These are phyloP conservation scores for Hyaloscypha finlandica DNA, from an alignment of 495 filamentous ascomycete species.

Conservation along the genomic window DNA sequence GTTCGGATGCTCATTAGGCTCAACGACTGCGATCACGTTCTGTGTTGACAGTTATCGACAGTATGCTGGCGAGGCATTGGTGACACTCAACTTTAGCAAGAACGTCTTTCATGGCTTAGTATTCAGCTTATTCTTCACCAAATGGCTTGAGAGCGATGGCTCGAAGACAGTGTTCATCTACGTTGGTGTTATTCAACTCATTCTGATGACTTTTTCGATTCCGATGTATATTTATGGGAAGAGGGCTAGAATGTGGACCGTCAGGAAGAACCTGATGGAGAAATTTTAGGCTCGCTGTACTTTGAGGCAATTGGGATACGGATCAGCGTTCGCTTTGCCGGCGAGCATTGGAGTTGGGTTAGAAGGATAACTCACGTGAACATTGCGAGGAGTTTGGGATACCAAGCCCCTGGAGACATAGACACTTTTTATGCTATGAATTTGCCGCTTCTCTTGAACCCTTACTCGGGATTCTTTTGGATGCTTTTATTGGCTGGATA, in stretches of 20 bases:
- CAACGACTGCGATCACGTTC: conserved; percentile 94
- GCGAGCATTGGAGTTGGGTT: not conserved
- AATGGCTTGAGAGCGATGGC: conserved; percentile 77
- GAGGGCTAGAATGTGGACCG: conserved; percentile 94
- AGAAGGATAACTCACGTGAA: not conserved
- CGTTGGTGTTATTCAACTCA: conserved; percentile 85
- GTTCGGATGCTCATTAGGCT: conserved; percentile 90
- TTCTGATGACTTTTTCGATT: conserved; percentile 71
- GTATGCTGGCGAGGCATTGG: conserved; percentile 92
- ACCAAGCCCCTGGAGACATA: not conserved
- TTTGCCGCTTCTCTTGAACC: not conserved
- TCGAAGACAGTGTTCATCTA: conserved; percentile 77
- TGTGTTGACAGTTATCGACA: conserved; percentile 91
- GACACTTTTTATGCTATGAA: not conserved
- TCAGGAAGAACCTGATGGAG: conserved; percentile 86
- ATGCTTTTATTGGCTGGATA: not conserved
- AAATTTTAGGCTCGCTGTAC: conserved; percentile 56
- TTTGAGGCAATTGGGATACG: not conserved
- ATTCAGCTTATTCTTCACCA: conserved; percentile 89
- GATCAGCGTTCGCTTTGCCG: not conserved
- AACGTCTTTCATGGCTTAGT: conserved; percentile 88
- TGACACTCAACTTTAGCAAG: conserved; percentile 94
- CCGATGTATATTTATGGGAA: conserved; percentile 98
- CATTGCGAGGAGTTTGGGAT: not conserved
- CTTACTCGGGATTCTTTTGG: not conserved